Conservation (phyloP, 1,139 yeast species). For the Geotrichum histeridarum region DNA sequence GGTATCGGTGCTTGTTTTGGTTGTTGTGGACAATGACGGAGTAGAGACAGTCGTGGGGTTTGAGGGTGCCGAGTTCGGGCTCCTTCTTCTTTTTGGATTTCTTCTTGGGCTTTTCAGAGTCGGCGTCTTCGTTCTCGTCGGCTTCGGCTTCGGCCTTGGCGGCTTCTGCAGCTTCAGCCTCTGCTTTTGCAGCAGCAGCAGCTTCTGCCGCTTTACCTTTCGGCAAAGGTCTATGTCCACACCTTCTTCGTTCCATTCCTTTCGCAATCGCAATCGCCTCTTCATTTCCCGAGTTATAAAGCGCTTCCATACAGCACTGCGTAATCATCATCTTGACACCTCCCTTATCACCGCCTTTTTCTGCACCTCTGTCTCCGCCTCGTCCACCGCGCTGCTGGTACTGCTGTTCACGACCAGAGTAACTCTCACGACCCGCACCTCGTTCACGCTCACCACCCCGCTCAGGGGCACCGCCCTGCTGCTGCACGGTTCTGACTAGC, state of each 20-base stretch:
- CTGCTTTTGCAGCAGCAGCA: neutral
- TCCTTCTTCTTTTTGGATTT: neutral
- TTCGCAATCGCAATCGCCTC: slow-evolving; percentile 76
- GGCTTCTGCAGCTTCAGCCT: slow-evolving; percentile 13
- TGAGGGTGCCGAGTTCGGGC: slow-evolving; percentile 32
- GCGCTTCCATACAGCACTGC: slow-evolving; percentile 87
- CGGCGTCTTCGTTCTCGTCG: neutral
- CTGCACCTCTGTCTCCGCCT: no score
- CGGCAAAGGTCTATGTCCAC: slow-evolving; percentile 43
- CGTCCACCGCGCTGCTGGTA: no score
- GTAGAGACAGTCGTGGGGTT: slow-evolving; percentile 71
- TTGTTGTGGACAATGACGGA: slow-evolving; percentile 68
- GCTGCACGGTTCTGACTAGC: slow-evolving; percentile 71
- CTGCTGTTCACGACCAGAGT: no score
- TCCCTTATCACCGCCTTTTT: slow-evolving; percentile 40
- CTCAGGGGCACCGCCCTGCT: no score
- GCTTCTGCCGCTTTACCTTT: slow-evolving; percentile 10
- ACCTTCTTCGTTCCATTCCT: slow-evolving; percentile 71
- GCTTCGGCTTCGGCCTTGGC: slow-evolving; percentile 14
- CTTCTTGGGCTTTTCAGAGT: neutral
- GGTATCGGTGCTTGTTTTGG: slow-evolving; percentile 79
- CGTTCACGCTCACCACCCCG: no score
- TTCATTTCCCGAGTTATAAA: slow-evolving; percentile 67
- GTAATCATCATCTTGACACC: slow-evolving; percentile 91
- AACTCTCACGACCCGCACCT: no score